Evolutionary conservation across 768 basidiomycete species (phyloP), one percentile per base, ranked within the genome.

Genomic region (Boletus tylopilopsis): DNA sequence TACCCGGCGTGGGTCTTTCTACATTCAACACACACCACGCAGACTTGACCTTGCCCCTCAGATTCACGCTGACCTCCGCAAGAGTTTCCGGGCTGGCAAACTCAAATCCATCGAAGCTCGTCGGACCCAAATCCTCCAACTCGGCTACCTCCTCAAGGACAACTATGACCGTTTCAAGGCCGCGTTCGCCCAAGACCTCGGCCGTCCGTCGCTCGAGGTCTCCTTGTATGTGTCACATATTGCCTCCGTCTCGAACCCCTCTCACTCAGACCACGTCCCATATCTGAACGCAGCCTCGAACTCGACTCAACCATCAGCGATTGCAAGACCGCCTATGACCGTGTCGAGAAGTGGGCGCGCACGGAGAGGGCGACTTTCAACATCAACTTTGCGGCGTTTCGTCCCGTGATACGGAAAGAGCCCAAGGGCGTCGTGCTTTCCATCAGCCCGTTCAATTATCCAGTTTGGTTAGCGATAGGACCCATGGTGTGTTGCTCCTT

Each of bases 401-500:
- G 75, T 9, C 88, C 89, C 2, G 72, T 75, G 13, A 74, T 89
- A 2, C 73, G 79, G 46, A 87, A 89, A 58, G 87, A 89, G 55
- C 75, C 91, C 38, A 93, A 92, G 63, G 88, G 88, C 3, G 76
- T 82, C 22, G 76, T 85, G 0, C 69, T 89, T 41, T 78, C 87
- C 57, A 84, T 90, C 47, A 73, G 72, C 27, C 84, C 87, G 0
- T 89, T 87, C 76, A 90, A 89, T 64, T 88, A 85, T 60, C 89
- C 87, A 0, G 51, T 89, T 12, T 83, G 75, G 73, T 64, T 86
- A 44, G 64, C 76, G 0, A 32, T 87, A 8, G 69, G 73, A 1
- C 85, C 85, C 12, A 51, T 91, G 54, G 85, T 85, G 50, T 19
- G 77, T 15, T 22, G 0, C 2, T 4, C n/a, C 24, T 13, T 29